Base-by-base conservation (phyloP, 208 protist species). In the Trypanosoma melophagium region DNA sequence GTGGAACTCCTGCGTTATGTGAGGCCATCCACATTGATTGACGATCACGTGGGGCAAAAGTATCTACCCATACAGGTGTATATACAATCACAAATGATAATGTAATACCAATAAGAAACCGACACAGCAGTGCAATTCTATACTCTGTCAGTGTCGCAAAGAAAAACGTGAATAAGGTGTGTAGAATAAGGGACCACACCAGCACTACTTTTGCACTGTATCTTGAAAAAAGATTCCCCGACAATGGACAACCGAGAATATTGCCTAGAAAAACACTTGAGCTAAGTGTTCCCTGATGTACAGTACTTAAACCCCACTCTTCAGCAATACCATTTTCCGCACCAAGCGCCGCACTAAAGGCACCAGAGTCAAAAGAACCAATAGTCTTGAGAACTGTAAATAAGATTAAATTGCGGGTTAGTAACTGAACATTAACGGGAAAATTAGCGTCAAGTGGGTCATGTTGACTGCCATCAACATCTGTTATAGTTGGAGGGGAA, bases 31-130 rank as follows among this genome's bases (percentile, higher is more conserved):
- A 97, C 17, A 93, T 53, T 28, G 87, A 92, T 61, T 89, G 83
- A 10, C 81, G 67, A 10, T 83, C 77, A 69, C 76, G 78, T 22
- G 94, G 94, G 10, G 94, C 84, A 57, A 97, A 97, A 49, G 90
- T 88, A 74, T 97, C 94, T 12, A 96, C 89, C 94, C 94, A 97
- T 12, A 97, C 82, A 16, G 92, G 92, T 0, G 88, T 87, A 80
- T 96, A 97, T 24, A 97, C 87, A 21, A 97, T 83, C 16, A 97
- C 80, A 58, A 95, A 95, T 14, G 94, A 84, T n/a, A 96, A 76
- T 44, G 87, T 90, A 12, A 95, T 31, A 3, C 94, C 94, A 57
- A 97, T 91, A 41, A 95, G 83, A 69, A 97, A 94, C 22, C 94
- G 86, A 53, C 71, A 85, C 22, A 93, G 14, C 21, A 97, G 61